Evolutionary conservation across 2,329 filamentous ascomycete genomes (phyloP).

Genomic region (Diaporthe humulicola): DNA sequence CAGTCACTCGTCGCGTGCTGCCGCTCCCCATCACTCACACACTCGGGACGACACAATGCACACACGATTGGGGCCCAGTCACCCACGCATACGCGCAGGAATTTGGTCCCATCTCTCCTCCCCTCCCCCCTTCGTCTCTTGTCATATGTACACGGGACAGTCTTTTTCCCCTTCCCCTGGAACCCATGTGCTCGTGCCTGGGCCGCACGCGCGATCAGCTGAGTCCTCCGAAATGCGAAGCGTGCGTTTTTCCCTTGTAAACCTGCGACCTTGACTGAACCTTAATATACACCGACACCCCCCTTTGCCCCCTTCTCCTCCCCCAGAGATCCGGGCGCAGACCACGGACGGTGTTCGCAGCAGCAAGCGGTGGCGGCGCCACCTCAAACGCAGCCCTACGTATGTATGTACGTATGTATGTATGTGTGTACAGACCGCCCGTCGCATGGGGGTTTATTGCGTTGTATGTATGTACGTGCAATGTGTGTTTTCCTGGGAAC

Average conservation of each 20-base stretch:
- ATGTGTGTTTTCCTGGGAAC: slow-evolving; percentile 8
- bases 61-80: neutral
- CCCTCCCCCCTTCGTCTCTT: slow-evolving; percentile 7
- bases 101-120: neutral
- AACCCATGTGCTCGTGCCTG: slow-evolving; percentile 5
- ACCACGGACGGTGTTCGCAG: slow-evolving; percentile 25
- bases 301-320: neutral
- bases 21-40: neutral
- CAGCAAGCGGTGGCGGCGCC: slow-evolving; percentile 6
- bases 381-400: slow-evolving; percentile 29
- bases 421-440: neutral
- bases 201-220: slow-evolving; percentile 1
- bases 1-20: neutral
- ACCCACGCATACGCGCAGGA: slow-evolving; percentile 19
- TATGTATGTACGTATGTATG: neutral
- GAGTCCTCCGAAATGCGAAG: neutral
- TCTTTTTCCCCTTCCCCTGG: neutral
- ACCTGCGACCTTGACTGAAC: slow-evolving; percentile 30
- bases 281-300: slow-evolving; percentile 4
- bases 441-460: neutral
- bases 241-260: neutral
- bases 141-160: neutral
- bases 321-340: slow-evolving; percentile 11
- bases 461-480: slow-evolving; percentile 3
- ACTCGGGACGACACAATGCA: neutral